Conservation (phyloP, 345 rosid genomes). For the Gossypium herbaceum region DNA sequence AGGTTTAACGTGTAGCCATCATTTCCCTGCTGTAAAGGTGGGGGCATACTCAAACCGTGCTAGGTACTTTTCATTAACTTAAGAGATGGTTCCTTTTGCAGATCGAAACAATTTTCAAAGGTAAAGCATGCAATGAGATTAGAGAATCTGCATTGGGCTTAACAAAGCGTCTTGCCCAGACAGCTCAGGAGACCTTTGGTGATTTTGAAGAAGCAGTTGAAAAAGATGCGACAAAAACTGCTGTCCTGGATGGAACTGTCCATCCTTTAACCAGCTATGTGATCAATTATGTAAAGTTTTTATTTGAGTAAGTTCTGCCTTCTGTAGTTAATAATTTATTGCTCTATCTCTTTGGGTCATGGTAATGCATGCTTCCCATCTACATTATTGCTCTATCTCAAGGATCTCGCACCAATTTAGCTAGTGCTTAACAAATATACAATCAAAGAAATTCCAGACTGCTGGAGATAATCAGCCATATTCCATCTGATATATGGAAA, state of each 20-base stretch:
- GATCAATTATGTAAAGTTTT: constrained; percentile 92
- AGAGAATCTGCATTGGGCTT: constrained; percentile 82
- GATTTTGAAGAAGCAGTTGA: constrained; percentile 99
- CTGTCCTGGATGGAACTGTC: constrained; percentile 90
- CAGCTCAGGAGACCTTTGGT: constrained; percentile 94
- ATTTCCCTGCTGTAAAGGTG: background rate
- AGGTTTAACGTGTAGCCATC: background rate
- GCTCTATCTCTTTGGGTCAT: background rate
- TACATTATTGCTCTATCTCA: background rate
- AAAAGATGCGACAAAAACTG: constrained; percentile 93
- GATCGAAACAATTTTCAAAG: constrained; percentile 75
- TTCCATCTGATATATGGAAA: constrained; percentile 1
- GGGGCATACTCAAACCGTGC: background rate
- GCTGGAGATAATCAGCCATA: background rate
- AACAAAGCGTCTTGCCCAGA: constrained; percentile 84
- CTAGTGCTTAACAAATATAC: background rate
- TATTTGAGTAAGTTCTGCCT: constrained; percentile 78
- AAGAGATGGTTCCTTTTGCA: constrained; percentile 28
- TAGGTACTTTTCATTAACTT: background rate
- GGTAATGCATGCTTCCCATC: constrained; percentile 2
- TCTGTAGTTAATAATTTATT: background rate
- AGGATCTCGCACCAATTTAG: background rate
- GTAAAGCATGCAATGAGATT: constrained; percentile 83
- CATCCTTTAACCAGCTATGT: constrained; percentile 98
- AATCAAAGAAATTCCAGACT: background rate